Base-by-base conservation (phyloP, 345 rosid species). In the Syzygium oleosum region DNA sequence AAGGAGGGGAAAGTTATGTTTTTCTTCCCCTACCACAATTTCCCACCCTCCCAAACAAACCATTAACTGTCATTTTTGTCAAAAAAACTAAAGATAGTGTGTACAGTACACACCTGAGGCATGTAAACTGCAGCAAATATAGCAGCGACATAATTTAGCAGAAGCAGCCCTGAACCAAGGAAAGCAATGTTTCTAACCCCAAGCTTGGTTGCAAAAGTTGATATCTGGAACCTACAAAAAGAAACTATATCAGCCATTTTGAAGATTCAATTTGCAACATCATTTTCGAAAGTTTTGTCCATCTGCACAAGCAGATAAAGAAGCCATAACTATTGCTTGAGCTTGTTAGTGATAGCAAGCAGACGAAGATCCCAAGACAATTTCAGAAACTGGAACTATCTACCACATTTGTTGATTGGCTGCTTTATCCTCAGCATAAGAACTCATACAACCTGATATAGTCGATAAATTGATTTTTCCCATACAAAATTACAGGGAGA, bases 101-200 rank as follows among this genome's bases (percentile, higher is more conserved):
- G 68, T 27, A 85, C 92, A 84, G 31, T 43, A 79, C 68, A 31
- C 55, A 95, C 99, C 98, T 95, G 99, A 89, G 99, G 98, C 94
- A 95, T 90, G 94, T 95, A 97, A 88, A 96, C 87, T 86, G 97
- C 99, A 73, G 96, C 94, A 85, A 93, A 89, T 85, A 95, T 87
- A 88, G 98, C 95, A 87, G 95, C 95, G 52, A 95, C 54, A 91
- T 97, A 96, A 88, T 96, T 97, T 88, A 96, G 91, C 87, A 96
- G 93, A 90, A 96, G 91, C 88, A 97, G 96, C 85, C 97, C 98
- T 86, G 97, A 93, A 86, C 99, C 98, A 58, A 97, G 96, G 85
- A 95, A 96, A 38, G 98, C 95, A 89, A 97, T 96, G 88, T 97
- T 97, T 93, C 99, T 94, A 85, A 97, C 98, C 90, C 98, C 99